Evolutionary conservation across 352 stramenopile species (phyloP), one percentile per base, ranked within the genome.

Genomic region (Achlya hypogyna): DNA sequence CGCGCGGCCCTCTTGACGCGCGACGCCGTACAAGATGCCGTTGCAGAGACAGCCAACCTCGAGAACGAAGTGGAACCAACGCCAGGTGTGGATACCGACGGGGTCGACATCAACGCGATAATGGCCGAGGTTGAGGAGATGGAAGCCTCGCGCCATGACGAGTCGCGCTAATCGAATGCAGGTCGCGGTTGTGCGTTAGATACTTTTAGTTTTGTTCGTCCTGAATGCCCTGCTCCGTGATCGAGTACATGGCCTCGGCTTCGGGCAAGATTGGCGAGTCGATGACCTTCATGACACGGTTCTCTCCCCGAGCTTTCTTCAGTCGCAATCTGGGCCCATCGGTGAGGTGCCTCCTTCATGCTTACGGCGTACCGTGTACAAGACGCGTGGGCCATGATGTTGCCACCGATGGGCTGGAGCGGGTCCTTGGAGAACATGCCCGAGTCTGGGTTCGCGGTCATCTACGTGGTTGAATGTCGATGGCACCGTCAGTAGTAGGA

Each of bases 181-280:
- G 52, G 40, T 43, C 18, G 31, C 52, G 31, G 38, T n/a, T n/a
- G n/a, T 27, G 31, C 28, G 6, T 29, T 66, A 51, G 47, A 59
- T 38, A 22, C 35, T 38, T 51, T 66, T 89, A 95, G 69, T 91
- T 95, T 32, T 90, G 74, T 73, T 95, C 88, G 72, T 98, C 90
- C 66, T 93, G 84, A 68, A 98, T 96, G 58, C 96, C 96, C 72
- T 96, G 84, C 51, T 95, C 83, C 45, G 91, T 95, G 71, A 99
- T 97, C 16, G 97, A 97, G 78, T 99, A 99, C 35, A 98, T 96
- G 18, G 92, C 96, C 75, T 99, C 97, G 5, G 96, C 93, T 78
- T 99, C 97, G 0, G 96, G 93, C 22, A 99, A 75, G 28, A 97
- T 98, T 16, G 97, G 97, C 4, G 90, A 98, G 73, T 98, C 95